Evolutionary conservation across 345 rosid genomes (phyloP).

Genomic region (Eutrema heterophyllum): DNA sequence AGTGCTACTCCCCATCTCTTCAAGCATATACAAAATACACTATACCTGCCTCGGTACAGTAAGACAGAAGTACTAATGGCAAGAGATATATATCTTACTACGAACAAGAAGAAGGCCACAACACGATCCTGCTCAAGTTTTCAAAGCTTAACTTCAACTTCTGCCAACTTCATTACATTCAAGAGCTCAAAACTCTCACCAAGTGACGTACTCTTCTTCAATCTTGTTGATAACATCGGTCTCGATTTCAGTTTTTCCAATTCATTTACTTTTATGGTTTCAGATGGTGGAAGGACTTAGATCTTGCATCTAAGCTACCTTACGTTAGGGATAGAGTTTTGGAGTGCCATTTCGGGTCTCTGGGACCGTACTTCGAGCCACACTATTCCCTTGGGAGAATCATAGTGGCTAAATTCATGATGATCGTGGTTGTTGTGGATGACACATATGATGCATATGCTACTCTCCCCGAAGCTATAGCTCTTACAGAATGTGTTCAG

Average conservation of each 20-base stretch:
- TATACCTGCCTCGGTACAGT: neutral
- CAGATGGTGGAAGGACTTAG: constrained; percentile 22
- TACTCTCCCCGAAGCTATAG: neutral
- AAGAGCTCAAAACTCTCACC: constrained; percentile 5
- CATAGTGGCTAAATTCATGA: neutral
- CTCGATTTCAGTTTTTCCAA: neutral
- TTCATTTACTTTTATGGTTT: neutral
- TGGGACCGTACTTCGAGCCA: constrained; percentile 12
- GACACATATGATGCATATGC: constrained; percentile 18
- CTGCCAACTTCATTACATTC: constrained; percentile 12
- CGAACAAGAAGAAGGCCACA: constrained; percentile 5
- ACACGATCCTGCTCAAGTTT: constrained; percentile 1
- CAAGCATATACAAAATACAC: neutral
- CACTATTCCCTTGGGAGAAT: constrained; percentile 8
- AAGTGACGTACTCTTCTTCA: neutral
- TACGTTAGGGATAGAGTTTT: constrained; percentile 11
- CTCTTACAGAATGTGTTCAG: neutral
- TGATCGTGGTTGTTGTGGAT: neutral
- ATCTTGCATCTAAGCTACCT: constrained; percentile 5
- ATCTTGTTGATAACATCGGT: neutral
- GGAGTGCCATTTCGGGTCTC: neutral
- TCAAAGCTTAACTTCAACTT: constrained; percentile 13
- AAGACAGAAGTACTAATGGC: neutral
- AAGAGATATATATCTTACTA: constrained; percentile 21
- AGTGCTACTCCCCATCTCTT: neutral